phyloP scores from a whole-genome alignment of 2,329 filamentous ascomycete species.

The Pestalotiopsis sp. region DNA sequence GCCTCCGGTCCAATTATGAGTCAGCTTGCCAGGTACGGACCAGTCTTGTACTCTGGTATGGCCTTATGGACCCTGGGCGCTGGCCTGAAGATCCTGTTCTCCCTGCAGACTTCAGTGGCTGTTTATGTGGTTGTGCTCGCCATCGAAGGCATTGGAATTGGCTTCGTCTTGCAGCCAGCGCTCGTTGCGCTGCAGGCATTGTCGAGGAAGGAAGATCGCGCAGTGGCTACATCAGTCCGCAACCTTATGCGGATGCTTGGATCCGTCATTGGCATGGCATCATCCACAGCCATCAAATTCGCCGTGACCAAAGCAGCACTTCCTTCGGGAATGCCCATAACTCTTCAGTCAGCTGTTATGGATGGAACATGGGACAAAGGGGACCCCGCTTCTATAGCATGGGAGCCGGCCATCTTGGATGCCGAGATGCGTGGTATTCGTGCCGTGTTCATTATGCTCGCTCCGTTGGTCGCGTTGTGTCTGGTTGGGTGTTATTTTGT shows the following conservation, averaged over 20 bases:
- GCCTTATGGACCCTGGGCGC: constrained; percentile 25
- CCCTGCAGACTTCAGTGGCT: constrained; percentile 16
- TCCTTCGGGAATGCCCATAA: constrained; percentile 11
- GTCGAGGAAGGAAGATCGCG: constrained; percentile 22
- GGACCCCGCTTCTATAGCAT: constrained; percentile 11
- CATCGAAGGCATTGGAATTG: constrained; percentile 28
- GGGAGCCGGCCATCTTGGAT: constrained; percentile 19
- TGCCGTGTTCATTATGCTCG: constrained; percentile 24
- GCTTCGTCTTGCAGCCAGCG: constrained; percentile 27
- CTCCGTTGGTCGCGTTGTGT: constrained; percentile 19
- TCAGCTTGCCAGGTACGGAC: constrained; percentile 17
- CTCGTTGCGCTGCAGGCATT: constrained; percentile 29
- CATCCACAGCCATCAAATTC: constrained; percentile 18
- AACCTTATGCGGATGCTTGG: constrained; percentile 28
- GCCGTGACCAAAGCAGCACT: constrained; percentile 17
- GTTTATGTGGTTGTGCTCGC: constrained; percentile 21
- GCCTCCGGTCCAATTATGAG: constrained; percentile 24
- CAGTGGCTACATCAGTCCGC: constrained; percentile 27
- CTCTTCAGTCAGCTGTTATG: constrained; percentile 16
- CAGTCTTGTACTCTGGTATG: constrained; percentile 22
- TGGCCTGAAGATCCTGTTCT: constrained; percentile 26
- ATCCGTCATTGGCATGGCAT: constrained; percentile 22
- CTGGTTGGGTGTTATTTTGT: constrained; percentile 18
- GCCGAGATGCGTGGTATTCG: constrained; percentile 24
- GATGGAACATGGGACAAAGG: constrained; percentile 19